These are phyloP conservation scores for Elongisporangium undulatum DNA, from an alignment of 352 stramenopile genomes.

Conservation along the genomic window DNA sequence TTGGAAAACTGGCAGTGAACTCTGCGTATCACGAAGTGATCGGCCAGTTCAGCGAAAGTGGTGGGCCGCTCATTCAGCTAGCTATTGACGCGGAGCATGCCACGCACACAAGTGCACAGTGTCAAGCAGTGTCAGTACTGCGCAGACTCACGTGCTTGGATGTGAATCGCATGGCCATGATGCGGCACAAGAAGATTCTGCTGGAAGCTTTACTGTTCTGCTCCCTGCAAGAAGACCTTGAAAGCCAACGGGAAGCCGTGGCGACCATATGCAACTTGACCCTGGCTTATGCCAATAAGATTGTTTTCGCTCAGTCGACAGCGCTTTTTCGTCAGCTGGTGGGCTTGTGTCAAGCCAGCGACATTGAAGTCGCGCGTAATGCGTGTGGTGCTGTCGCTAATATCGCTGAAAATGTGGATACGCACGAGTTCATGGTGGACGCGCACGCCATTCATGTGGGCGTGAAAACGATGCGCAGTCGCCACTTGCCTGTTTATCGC, in stretches of 20 bases:
- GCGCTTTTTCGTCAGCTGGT: slow-evolving; percentile 64
- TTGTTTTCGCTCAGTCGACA: slow-evolving; percentile 42
- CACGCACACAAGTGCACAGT: slow-evolving; percentile 57
- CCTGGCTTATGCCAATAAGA: slow-evolving; percentile 76
- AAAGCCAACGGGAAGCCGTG: slow-evolving; percentile 90
- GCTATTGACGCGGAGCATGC: slow-evolving; percentile 45
- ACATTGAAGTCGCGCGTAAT: slow-evolving; percentile 91
- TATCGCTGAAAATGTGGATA: slow-evolving; percentile 79
- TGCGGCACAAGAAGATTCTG: slow-evolving; percentile 53
- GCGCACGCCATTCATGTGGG: slow-evolving; percentile 85
- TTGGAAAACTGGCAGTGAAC: slow-evolving; percentile 92
- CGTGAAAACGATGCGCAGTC: slow-evolving; percentile 85
- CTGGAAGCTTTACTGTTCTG: slow-evolving; percentile 49
- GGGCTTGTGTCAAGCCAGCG: slow-evolving; percentile 64
- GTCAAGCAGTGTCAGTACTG: slow-evolving; percentile 90
- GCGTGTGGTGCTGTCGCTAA: slow-evolving; percentile 91
- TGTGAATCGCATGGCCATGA: slow-evolving; percentile 82
- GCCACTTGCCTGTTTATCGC: slow-evolving; percentile 88
- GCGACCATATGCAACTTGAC: slow-evolving; percentile 86
- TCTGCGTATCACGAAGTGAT: slow-evolving; percentile 62
- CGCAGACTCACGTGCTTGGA: slow-evolving; percentile 81
- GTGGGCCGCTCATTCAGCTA: slow-evolving; percentile 45
- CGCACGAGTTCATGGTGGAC: slow-evolving; percentile 84
- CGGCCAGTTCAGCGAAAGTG: slow-evolving; percentile 41
- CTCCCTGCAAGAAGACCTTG: slow-evolving; percentile 46